A percentile compares a stretch with the other conserved stretches of the same genome.
These are phyloP conservation scores for Sporisorium iseilematis-ciliati DNA, from an alignment of 1,284 basidiomycete genomes.

Conservation along the genomic window DNA sequence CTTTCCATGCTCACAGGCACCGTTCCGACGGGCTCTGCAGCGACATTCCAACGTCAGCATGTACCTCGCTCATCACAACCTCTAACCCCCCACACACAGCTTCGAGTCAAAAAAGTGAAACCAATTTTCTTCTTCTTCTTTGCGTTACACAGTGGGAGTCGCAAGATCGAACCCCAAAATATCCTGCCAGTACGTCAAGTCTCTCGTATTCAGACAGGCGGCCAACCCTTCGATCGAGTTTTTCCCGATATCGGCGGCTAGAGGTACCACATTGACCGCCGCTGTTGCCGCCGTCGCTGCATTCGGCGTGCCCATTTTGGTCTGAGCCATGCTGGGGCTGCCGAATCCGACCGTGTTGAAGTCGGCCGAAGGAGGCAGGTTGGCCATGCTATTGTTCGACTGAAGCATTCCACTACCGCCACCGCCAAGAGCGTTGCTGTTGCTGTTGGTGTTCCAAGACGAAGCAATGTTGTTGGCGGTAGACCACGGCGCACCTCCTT, in stretches of 20 bases:
- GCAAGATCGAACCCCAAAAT: conserved; percentile 41
- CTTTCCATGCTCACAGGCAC: too few species aligned
- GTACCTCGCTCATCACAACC: too few species aligned
- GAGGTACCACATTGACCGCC: conserved; percentile 24
- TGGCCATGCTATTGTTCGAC: background rate
- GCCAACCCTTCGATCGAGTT: conserved; percentile 42
- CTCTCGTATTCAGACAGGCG: conserved; percentile 33
- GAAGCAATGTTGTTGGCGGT: background rate
- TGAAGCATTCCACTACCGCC: background rate
- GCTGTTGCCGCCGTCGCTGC: background rate
- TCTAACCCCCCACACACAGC: too few species aligned
- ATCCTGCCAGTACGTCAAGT: conserved; percentile 47
- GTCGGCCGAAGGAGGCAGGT: background rate
- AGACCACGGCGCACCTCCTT: conserved; percentile 1
- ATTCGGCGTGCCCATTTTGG: background rate
- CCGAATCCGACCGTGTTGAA: background rate
- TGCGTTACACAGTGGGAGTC: conserved; percentile 13
- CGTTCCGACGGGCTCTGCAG: too few species aligned
- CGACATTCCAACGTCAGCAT: too few species aligned
- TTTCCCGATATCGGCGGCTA: conserved; percentile 43
- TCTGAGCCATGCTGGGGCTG: background rate
- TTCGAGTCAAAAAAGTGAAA: background rate
- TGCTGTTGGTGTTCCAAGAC: conserved; percentile 26
- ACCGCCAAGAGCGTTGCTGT: background rate
- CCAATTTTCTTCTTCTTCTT: too few species aligned